phyloP scores from a whole-genome alignment of 495 filamentous ascomycete species.

The Achaetomiella virescens region DNA sequence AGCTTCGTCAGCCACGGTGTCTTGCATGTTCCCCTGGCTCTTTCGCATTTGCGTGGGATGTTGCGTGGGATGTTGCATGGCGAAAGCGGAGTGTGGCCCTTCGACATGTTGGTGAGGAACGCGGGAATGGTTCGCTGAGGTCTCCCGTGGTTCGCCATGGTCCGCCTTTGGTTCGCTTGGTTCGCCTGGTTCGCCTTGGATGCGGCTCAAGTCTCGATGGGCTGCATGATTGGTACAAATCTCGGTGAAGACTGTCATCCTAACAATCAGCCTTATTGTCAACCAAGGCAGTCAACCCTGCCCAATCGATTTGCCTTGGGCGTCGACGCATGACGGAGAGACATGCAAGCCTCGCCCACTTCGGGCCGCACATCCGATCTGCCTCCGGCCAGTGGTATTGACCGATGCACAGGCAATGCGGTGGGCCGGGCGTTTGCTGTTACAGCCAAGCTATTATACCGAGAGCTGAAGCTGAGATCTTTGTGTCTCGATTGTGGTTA shows the following conservation, averaged over 20 bases:
- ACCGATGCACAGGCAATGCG: neutral
- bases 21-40: too few relatives aligned
- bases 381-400: neutral
- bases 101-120: neutral
- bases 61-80: neutral
- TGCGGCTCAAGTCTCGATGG: constrained; percentile 10
- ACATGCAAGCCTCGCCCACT: constrained; percentile 1
- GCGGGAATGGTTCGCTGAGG: neutral
- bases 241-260: constrained; percentile 25
- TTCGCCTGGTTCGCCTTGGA: constrained; percentile 15
- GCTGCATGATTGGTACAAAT: constrained; percentile 15
- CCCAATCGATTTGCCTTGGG: constrained; percentile 21
- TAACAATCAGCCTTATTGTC: constrained; percentile 13
- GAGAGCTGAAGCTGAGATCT: neutral
- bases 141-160: constrained; percentile 11
- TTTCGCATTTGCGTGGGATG: neutral
- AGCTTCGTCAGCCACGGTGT: too few relatives aligned
- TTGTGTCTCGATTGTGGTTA: neutral
- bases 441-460: neutral
- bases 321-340: constrained; percentile 12
- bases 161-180: constrained; percentile 6
- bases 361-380: constrained; percentile 1
- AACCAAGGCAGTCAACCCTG: constrained; percentile 10
- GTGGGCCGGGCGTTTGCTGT: constrained; percentile 2
- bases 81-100: neutral